Evolutionary conservation across 1,284 basidiomycete genomes (phyloP).

Genomic region (Paramarasmius palmivorus): DNA sequence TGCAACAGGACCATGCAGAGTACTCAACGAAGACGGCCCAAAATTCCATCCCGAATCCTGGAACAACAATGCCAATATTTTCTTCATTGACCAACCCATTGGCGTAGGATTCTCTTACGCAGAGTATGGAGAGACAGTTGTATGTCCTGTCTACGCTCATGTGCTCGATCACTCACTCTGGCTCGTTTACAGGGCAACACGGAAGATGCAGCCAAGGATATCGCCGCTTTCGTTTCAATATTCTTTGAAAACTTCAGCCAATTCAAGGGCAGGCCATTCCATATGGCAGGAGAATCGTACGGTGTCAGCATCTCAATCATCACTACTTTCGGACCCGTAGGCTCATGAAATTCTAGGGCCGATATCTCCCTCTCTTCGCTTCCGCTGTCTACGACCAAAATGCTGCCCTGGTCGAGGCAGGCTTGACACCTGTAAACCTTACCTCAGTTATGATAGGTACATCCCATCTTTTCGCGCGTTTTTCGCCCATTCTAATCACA

Average conservation of each 20-base stretch:
- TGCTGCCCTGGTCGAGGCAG: conserved; percentile 40
- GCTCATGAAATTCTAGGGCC: conserved; percentile 37
- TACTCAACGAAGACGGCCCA: conserved; percentile 43
- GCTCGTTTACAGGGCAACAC: conserved; percentile 33
- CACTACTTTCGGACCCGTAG: not conserved
- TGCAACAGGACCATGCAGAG: conserved; percentile 54
- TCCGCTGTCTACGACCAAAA: conserved; percentile 65
- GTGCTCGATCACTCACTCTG: not conserved
- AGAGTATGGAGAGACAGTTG: conserved; percentile 65
- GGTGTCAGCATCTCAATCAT: conserved; percentile 37
- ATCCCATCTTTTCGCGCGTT: not conserved
- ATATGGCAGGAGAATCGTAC: conserved; percentile 75
- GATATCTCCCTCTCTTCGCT: conserved; percentile 69
- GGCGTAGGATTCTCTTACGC: conserved; percentile 74
- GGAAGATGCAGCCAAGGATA: conserved; percentile 55
- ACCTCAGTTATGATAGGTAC: conserved; percentile 62
- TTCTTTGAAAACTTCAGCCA: conserved; percentile 60
- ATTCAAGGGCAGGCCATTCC: conserved; percentile 57
- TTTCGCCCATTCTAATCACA: not conserved
- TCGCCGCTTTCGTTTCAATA: conserved; percentile 54
- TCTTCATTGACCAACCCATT: conserved; percentile 71
- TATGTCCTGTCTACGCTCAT: conserved; percentile 29
- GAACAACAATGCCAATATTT: conserved; percentile 70
- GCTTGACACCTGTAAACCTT: conserved; percentile 60
- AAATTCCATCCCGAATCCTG: conserved; percentile 62